Base-by-base conservation (phyloP, 2,329 filamentous ascomycete species). In the Corinectria fuckeliana region DNA sequence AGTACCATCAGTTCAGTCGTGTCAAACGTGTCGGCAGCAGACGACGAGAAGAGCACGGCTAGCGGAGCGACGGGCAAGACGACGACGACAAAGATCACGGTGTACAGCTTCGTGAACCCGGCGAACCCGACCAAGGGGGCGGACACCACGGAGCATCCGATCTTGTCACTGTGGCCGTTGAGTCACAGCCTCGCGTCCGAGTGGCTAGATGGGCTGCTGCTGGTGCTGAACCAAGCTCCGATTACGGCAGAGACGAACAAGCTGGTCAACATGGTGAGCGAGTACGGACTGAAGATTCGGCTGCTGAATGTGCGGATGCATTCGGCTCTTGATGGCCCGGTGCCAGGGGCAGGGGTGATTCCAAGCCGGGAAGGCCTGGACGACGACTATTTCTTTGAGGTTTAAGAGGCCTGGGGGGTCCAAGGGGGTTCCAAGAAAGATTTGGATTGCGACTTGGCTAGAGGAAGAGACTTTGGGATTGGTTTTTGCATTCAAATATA, bases 241-340 rank as follows among this genome's bases (percentile, higher is more conserved):
- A 97, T 99, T 73, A 99, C 95, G n/a, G 87, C 93, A 3, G 94
- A 98, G 78, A 98, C 95, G 32, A 94, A 90, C 73, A 96, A 95
- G 76, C 80, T 98, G 62, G 89, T 97, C 53, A 88, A 89, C 55
- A 80, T 97, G 69, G 91, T 98, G 60, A 88, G 88, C 71, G 91
- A 96, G 67, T 98, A 97, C 73, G 93, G 95, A 4, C 80, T 98
- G 63, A 96, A 96, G 80, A 96, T 99, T 62, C 83, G 95, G 38
- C 78, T 99, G 72, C 81, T 99, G 69, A 99, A 98, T 75, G 91
- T 99, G 39, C 83, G 92, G 55, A 91, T 93, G 78, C 92, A 98
- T 74, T 91, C 86, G 50, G 82, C 82, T 5, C 85, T 96, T 73
- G 85, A 89, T 44, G 88, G 85, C 21, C 86, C 86, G 52, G 81